Base-by-base conservation (phyloP, 73 alveolate species). In the Effrenium voratum region DNA sequence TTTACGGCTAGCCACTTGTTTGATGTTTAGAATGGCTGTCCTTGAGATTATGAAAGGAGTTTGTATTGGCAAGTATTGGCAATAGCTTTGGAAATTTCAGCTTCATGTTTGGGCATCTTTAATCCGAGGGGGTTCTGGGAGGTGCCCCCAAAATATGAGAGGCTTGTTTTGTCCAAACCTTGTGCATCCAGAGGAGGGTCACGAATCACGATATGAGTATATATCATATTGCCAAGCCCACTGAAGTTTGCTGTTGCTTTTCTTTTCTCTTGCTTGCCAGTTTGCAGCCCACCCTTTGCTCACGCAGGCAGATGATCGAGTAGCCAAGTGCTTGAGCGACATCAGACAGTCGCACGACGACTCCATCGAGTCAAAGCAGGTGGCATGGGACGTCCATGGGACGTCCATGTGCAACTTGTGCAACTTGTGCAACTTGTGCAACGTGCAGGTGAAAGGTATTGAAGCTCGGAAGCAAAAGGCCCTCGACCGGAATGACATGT, bases 271-370 rank as follows among this genome's bases (percentile, higher is more conserved):
- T 81, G 63, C 5, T 77, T 57, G 22, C n/a, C 43, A 24, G 26
- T 63, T 63, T 1, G 43, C 77, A 63, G 44, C 16, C n/a, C 43
- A 26, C 28, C 16, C 0, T 3, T 5, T 57, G 13, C 75, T 45
- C 45, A 49, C 28, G 55, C 46, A 90, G 97, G 97, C 97, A 13
- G 97, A 90, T 70, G 97, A 90, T 13, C 97, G 97, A 15, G 97
- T 90, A 28, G 97, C 97, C n/a, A 90, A 90, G 55, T 90, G 97
- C 87, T 41, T 90, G 52, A 87, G 87, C 16, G 97, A 90, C 75
- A 90, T 90, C 76, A 34, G 97, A 30, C 97, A 90, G 87, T 86
- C 97, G 47, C 97, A 90, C 45, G 97, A 90, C 43, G 97, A 90
- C 55, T 70, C 86, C 44, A 90, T 90, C 97, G 97, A 90, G 87